A percentile compares a stretch with the other conserved stretches of the same genome.
phyloP scores from a whole-genome alignment of 805 yeast species.

The Yarrowia sp. region DNA sequence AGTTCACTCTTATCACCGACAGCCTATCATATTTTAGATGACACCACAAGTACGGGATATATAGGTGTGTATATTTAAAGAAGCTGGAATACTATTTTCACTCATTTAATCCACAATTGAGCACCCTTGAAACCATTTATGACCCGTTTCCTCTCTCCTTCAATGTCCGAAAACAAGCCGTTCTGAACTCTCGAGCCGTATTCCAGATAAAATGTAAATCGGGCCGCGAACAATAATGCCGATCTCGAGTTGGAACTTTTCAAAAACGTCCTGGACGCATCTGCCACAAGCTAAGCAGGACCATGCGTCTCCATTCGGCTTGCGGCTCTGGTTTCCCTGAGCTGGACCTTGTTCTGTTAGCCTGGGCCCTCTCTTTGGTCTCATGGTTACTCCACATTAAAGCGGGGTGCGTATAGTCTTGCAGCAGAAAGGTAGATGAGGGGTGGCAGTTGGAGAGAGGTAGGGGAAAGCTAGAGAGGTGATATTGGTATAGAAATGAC shows the following conservation, averaged over 20 bases:
- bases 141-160: too few species aligned
- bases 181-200: background rate
- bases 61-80: too few species aligned
- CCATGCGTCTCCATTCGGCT: background rate
- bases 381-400: conserved; percentile 16
- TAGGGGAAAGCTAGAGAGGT: background rate
- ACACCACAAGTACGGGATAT: too few species aligned
- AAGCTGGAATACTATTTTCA: too few species aligned
- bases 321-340: conserved; percentile 1
- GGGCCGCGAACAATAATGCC: too few species aligned
- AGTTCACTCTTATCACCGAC: background rate
- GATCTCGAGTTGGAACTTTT: too few species aligned
- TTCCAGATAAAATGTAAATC: background rate
- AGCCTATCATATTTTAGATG: background rate
- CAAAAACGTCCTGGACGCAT: too few species aligned
- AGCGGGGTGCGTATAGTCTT: conserved; percentile 19
- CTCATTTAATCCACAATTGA: too few species aligned
- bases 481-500: background rate
- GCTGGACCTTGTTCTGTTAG: background rate
- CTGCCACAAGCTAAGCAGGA: too few species aligned
- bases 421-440: background rate
- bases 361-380: background rate
- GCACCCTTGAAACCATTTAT: too few species aligned
- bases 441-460: background rate
- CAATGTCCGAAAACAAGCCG: too few species aligned